Base-by-base conservation (phyloP, 352 stramenopile species). In the Pythium coloratum region DNA sequence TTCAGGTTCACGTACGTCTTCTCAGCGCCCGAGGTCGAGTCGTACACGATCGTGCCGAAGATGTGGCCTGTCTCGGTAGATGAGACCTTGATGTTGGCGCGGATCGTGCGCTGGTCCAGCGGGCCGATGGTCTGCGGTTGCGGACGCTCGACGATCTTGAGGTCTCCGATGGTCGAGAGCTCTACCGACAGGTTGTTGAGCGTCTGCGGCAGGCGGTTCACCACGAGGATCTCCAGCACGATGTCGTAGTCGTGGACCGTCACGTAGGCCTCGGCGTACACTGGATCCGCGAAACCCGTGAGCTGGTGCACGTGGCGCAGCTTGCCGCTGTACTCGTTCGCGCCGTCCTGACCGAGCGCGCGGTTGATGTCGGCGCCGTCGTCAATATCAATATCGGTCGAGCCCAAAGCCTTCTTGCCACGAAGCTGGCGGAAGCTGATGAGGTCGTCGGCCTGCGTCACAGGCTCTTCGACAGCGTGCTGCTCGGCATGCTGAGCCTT, bases 221-320 rank as follows among this genome's bases (percentile, higher is more conserved):
- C 98, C 28, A 99, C 91, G 56, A 99, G 76, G 69, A 99, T 98
- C 75, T 99, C 96, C 59, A 99, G 82, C 68, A 99, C 90, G 80
- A 99, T 99, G 82, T 99, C 98, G 76, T 99, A 99, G 70, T 99
- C 97, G 74, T 99, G 98, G 24, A 99, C 97, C 20, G 97, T 99
- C n/a, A 99, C 96, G 64, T 97, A 97, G 14, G 98, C 97, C 79
- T 99, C 98, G 24, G 96, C 97, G 77, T 99, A 99, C 54, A 99
- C 97, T 2, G 97, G 96, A 78, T 99, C 98, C 20, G 96, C 96
- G 79, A 99, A 99, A 54, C 98, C 98, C 74, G 94, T 99, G 42
- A 99, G 86, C 80, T 99, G 98, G 76, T 99, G 98, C 61, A 99
- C 95, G 76, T 99, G 97, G 36, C 87, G 91, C 58, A 99, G 84